Evolutionary conservation across 495 filamentous ascomycete genomes (phyloP).

Genomic region (Ascobolus immersus): DNA sequence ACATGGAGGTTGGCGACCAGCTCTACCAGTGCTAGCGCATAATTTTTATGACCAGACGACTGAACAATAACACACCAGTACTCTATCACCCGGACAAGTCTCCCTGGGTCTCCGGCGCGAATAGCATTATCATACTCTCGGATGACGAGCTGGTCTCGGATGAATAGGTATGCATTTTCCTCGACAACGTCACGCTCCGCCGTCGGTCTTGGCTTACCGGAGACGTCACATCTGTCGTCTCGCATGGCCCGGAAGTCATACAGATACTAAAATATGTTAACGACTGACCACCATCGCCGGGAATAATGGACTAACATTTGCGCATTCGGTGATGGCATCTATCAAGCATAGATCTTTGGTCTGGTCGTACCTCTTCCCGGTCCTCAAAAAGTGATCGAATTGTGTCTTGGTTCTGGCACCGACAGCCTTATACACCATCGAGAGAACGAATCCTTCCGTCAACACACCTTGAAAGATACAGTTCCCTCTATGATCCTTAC

Average conservation of each 20-base stretch:
- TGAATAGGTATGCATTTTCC: not conserved
- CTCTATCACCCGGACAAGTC: not conserved
- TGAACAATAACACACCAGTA: not conserved
- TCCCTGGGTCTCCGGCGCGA: not conserved
- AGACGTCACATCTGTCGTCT: not conserved
- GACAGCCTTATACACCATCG: too few relatives aligned
- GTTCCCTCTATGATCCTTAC: too few relatives aligned
- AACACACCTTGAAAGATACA: too few relatives aligned
- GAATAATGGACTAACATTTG: too few relatives aligned
- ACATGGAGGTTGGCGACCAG: too few relatives aligned
- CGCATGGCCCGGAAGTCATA: not conserved
- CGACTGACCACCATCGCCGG: slow-evolving; percentile 14
- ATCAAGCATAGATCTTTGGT: too few relatives aligned
- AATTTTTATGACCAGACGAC: not conserved
- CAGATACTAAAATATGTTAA: not conserved
- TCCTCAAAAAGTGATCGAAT: too few relatives aligned
- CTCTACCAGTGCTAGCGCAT: not conserved
- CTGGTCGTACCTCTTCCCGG: too few relatives aligned
- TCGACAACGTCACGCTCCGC: not conserved
- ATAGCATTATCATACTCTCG: not conserved
- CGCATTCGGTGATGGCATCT: too few relatives aligned
- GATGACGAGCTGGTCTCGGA: not conserved
- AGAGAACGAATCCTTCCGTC: too few relatives aligned
- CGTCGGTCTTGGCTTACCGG: not conserved
- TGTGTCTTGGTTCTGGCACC: too few relatives aligned